These are phyloP conservation scores for Eucalyptus virginea DNA, from an alignment of 345 rosid species.

Conservation along the genomic window DNA sequence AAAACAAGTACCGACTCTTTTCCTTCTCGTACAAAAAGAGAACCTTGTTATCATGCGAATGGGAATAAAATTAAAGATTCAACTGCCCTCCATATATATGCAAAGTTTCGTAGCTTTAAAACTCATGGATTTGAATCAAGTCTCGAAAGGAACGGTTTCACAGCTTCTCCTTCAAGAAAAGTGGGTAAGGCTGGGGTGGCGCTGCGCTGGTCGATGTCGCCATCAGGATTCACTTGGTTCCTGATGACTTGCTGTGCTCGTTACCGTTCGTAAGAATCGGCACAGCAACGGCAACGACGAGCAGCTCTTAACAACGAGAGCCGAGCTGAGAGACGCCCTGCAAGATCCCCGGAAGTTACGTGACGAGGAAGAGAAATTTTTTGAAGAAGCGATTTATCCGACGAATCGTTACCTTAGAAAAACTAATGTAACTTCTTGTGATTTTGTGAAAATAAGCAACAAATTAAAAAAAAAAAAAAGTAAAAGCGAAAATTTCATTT, in stretches of 20 bases:
- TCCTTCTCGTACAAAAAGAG: background rate
- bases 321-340: background rate
- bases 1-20: fast-evolving
- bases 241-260: background rate
- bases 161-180: background rate
- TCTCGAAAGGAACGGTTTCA: background rate
- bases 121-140: background rate
- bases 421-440: background rate
- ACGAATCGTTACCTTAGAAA: background rate
- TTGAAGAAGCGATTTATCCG: background rate
- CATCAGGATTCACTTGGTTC: background rate
- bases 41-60: background rate
- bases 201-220: background rate
- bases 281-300: background rate
- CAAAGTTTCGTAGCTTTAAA: background rate
- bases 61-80: background rate
- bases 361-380: background rate
- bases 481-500: background rate
- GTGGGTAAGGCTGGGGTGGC: background rate
- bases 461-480: background rate
- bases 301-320: background rate
- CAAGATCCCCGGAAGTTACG: background rate
- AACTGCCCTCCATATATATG: background rate
- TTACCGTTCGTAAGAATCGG: background rate
- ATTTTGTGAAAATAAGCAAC: background rate